Percentiles rank a stretch among this genome's conserved stretches.
phyloP scores from a whole-genome alignment of 768 basidiomycete genomes.

The Suillus decipiens region DNA sequence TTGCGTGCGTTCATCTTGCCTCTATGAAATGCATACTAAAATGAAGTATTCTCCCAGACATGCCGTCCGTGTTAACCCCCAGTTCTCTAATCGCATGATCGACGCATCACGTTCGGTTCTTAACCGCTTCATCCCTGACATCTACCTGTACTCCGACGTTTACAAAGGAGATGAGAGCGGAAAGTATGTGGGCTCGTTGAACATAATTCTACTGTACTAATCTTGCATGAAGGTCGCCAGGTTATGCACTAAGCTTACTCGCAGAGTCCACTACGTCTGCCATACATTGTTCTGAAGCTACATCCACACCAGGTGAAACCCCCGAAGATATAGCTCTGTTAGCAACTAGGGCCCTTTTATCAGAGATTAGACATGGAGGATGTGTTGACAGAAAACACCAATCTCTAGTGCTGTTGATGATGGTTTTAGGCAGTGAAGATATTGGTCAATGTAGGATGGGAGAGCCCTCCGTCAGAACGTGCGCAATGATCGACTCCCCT shows the following conservation, averaged over 20 bases:
- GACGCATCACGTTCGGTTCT: constrained; percentile 90
- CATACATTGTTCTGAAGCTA: constrained; percentile 84
- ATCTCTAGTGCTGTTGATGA: constrained; percentile 78
- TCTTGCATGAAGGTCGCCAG: constrained; percentile 72
- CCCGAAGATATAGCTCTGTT: constrained; percentile 92
- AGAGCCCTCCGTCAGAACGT: constrained; percentile 82
- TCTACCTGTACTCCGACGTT: constrained; percentile 97
- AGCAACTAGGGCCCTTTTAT: constrained; percentile 76
- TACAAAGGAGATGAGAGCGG: constrained; percentile 98
- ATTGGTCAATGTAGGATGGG: constrained; percentile 89
- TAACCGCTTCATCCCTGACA: constrained; percentile 96
- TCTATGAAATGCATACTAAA: constrained; percentile 4
- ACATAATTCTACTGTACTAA: constrained; percentile 2
- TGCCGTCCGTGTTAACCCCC: constrained; percentile 94
- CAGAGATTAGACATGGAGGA: constrained; percentile 80
- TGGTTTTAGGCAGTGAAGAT: constrained; percentile 98
- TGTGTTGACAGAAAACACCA: constrained; percentile 93
- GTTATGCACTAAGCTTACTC: constrained; percentile 88
- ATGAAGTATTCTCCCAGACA: constrained; percentile 52
- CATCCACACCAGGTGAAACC: constrained; percentile 77
- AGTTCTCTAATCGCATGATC: constrained; percentile 97
- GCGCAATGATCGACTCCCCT: constrained; percentile 27
- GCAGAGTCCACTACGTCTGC: constrained; percentile 92
- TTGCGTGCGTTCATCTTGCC: constrained; percentile 66
- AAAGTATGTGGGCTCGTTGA: constrained; percentile 59